These are phyloP conservation scores for Spongiforma sp. DNA, from an alignment of 1,284 basidiomycete species.

Conservation along the genomic window DNA sequence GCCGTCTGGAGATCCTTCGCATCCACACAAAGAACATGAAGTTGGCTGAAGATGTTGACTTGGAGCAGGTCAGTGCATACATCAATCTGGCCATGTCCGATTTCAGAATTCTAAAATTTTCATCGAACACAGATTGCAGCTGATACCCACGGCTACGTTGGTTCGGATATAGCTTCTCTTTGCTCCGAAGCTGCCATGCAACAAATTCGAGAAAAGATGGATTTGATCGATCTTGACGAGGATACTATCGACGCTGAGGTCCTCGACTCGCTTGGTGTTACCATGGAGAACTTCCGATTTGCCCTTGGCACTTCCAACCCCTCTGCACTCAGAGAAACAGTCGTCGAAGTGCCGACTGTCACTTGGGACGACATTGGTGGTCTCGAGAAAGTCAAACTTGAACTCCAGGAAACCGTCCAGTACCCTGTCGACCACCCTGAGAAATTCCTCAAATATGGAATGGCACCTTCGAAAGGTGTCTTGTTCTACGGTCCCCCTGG, in stretches of 20 bases:
- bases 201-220: constrained; percentile 93
- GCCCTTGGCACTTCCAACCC: constrained; percentile 87
- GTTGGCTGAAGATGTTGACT: constrained; percentile 95
- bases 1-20: constrained; percentile 96
- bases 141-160: constrained; percentile 99
- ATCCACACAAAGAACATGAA: constrained; percentile 99
- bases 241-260: constrained; percentile 92
- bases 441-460: constrained; percentile 99
- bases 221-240: constrained; percentile 83
- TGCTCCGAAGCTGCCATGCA: constrained; percentile 93
- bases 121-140: constrained; percentile 78
- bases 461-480: constrained; percentile 99
- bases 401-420: constrained; percentile 99
- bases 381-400: constrained; percentile 99
- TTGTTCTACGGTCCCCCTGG: constrained; percentile 97
- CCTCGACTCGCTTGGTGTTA: constrained; percentile 86
- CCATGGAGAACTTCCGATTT: constrained; percentile 94
- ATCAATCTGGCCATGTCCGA: background rate
- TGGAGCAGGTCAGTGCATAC: constrained; percentile 78
- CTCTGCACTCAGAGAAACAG: constrained; percentile 87
- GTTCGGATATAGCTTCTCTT: constrained; percentile 95
- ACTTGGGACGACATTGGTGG: constrained; percentile 99
- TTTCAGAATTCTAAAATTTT: constrained; percentile 12
- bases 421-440: constrained; percentile 99
- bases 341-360: constrained; percentile 90